Percentiles rank a stretch among this genome's conserved stretches.
Conservation (phyloP, 345 rosid genomes). For the Cardamine occulta region DNA sequence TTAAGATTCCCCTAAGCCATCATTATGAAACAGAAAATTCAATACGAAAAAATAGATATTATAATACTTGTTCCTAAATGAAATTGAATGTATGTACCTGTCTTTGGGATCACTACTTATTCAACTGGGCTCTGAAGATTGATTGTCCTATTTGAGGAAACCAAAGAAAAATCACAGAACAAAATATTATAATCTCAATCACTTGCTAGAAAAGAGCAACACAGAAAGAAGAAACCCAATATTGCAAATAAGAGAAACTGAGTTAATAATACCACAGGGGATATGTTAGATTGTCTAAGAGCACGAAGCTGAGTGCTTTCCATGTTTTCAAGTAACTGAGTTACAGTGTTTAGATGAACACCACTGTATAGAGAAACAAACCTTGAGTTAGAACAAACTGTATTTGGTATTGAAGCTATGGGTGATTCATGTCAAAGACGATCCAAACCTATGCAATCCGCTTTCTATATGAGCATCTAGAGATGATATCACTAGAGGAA, state of each 20-base stretch:
- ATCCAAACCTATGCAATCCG: constrained; percentile 66
- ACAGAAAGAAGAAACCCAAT: constrained; percentile 9
- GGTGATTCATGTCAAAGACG: constrained; percentile 4
- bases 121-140: constrained; percentile 29
- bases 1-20: neutral
- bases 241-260: constrained; percentile 9
- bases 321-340: constrained; percentile 46
- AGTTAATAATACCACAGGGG: constrained; percentile 25
- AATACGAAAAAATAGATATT: no score
- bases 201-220: constrained; percentile 1
- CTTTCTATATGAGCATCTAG: constrained; percentile 81
- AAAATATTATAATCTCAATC: neutral
- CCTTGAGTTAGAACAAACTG: constrained; percentile 13
- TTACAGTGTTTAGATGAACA: constrained; percentile 42
- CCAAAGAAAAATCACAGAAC: constrained; percentile 1
- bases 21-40: neutral
- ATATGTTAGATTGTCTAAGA: constrained; percentile 41
- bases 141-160: constrained; percentile 28
- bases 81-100: constrained; percentile 14
- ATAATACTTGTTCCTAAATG: neutral
- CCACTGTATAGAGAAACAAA: constrained; percentile 18
- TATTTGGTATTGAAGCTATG: neutral
- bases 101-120: constrained; percentile 14
- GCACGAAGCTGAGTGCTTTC: constrained; percentile 46
- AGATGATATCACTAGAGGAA: constrained; percentile 78